Percentiles rank a stretch among this genome's conserved stretches.
These are phyloP conservation scores for Cladophialophora chaetospira DNA, from an alignment of 2,329 filamentous ascomycete genomes.

Conservation along the genomic window DNA sequence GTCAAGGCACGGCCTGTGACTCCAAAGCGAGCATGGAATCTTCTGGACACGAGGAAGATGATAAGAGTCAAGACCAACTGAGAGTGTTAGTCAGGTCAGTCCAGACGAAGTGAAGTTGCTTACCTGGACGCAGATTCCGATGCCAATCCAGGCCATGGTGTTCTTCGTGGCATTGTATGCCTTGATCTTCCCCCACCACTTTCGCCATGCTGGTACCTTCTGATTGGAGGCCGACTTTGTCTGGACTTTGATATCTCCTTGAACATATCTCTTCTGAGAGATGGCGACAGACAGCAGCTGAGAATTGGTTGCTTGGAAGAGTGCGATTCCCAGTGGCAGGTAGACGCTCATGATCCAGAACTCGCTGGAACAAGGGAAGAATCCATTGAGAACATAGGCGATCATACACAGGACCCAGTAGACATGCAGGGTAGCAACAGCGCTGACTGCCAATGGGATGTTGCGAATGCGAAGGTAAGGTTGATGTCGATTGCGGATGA, in stretches of 20 bases:
- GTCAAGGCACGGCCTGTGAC: constrained; percentile 52
- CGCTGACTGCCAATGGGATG: constrained; percentile 40
- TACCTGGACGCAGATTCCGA: constrained; percentile 62
- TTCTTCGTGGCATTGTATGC: constrained; percentile 51
- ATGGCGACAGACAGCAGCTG: constrained; percentile 62
- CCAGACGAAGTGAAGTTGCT: constrained; percentile 2
- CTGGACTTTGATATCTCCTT: constrained; percentile 8
- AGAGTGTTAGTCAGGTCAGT: background rate
- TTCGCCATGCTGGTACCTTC: constrained; percentile 33
- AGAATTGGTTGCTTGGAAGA: constrained; percentile 66
- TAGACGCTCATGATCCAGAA: constrained; percentile 70
- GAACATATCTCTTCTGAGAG: constrained; percentile 47
- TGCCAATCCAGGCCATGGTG: constrained; percentile 54
- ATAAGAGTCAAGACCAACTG: constrained; percentile 61
- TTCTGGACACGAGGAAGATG: constrained; percentile 65
- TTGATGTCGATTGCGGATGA: constrained; percentile 38
- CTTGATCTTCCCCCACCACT: constrained; percentile 43
- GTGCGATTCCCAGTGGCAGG: constrained; percentile 64
- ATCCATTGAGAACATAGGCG: constrained; percentile 40
- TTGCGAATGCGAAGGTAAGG: constrained; percentile 44
- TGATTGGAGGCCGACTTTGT: constrained; percentile 20
- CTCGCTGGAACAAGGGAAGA: constrained; percentile 55
- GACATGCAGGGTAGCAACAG: constrained; percentile 43
- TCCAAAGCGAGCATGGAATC: constrained; percentile 59
- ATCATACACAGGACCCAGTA: constrained; percentile 42